Conservation (phyloP, 805 yeast genomes). For the Wickerhamomyces mucosus region DNA sequence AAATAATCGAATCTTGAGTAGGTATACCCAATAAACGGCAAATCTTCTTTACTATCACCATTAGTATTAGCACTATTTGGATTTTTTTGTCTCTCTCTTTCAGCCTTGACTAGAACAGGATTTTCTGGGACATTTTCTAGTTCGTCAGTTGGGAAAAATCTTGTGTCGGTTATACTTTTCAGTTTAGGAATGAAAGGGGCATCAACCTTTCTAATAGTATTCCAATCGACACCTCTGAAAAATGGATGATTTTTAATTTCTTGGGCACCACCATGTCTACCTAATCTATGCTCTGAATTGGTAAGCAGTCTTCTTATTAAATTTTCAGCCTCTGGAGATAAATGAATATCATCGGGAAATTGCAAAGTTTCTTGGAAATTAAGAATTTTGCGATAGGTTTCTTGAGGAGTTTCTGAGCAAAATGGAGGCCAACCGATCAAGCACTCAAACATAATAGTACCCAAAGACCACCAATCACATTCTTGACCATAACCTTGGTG, state of each 20-base stretch:
- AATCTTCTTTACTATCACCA: conserved; percentile 63
- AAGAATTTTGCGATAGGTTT: conserved; percentile 86
- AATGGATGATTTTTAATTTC: conserved; percentile 69
- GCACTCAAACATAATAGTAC: conserved; percentile 94
- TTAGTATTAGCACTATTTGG: conserved; percentile 29
- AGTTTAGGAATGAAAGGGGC: conserved; percentile 96
- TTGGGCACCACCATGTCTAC: conserved; percentile 51
- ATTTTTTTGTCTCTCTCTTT: conserved; percentile 46
- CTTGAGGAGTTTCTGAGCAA: conserved; percentile 87
- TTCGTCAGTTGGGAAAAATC: conserved; percentile 97
- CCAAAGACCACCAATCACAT: conserved; percentile 97
- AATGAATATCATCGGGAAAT: conserved; percentile 79
- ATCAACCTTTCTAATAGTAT: conserved; percentile 51
- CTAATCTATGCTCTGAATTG: conserved; percentile 71
- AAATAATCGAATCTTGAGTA: conserved; percentile 90
- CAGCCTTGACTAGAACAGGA: conserved; percentile 63
- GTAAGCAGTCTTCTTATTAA: conserved; percentile 84
- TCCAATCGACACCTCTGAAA: conserved; percentile 83
- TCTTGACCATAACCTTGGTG: conserved; percentile 93
- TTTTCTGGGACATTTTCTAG: conserved; percentile 90
- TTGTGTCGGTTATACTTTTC: conserved; percentile 86
- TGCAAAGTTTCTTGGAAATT: conserved; percentile 81
- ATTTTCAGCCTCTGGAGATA: conserved; percentile 87
- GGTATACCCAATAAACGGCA: conserved; percentile 97
- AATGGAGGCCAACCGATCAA: conserved; percentile 97